phyloP scores from a whole-genome alignment of 2,329 filamentous ascomycete species.

The Penicillium fuscoglaucum region DNA sequence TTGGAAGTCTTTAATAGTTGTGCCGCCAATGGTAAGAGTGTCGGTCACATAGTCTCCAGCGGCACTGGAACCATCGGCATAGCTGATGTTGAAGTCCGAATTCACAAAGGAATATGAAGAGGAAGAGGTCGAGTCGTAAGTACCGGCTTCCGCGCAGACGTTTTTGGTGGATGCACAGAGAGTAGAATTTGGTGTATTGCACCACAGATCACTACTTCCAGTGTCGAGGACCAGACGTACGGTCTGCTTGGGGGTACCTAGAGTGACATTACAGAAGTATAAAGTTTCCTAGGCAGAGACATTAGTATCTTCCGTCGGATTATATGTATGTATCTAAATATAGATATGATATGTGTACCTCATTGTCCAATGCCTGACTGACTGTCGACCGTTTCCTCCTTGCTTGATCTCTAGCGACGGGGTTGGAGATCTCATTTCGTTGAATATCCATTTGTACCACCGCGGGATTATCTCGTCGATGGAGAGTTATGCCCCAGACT shows the following conservation, averaged over 20 bases:
- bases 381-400: conserved; percentile 46
- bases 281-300: conserved; percentile 48
- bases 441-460: conserved; percentile 55
- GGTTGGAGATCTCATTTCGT: conserved; percentile 49
- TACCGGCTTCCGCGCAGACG: conserved; percentile 51
- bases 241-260: conserved; percentile 59
- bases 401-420: conserved; percentile 48
- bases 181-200: conserved; percentile 52
- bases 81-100: conserved; percentile 81
- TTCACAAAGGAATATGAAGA: conserved; percentile 74
- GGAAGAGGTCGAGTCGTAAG: conserved; percentile 59
- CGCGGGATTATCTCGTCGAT: conserved; percentile 40
- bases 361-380: conserved; percentile 54
- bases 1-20: conserved; percentile 53
- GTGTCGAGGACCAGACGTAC: conserved; percentile 62
- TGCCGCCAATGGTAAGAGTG: conserved; percentile 58
- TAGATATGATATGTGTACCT: conserved; percentile 36
- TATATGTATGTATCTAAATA: not conserved
- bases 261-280: conserved; percentile 58
- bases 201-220: conserved; percentile 65
- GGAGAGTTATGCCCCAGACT: conserved; percentile 31
- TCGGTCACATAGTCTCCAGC: conserved; percentile 79
- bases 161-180: conserved; percentile 46
- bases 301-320: not conserved
- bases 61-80: conserved; percentile 78